Conservation (phyloP, 2,329 filamentous ascomycete genomes). For the Penicillium sp. region DNA sequence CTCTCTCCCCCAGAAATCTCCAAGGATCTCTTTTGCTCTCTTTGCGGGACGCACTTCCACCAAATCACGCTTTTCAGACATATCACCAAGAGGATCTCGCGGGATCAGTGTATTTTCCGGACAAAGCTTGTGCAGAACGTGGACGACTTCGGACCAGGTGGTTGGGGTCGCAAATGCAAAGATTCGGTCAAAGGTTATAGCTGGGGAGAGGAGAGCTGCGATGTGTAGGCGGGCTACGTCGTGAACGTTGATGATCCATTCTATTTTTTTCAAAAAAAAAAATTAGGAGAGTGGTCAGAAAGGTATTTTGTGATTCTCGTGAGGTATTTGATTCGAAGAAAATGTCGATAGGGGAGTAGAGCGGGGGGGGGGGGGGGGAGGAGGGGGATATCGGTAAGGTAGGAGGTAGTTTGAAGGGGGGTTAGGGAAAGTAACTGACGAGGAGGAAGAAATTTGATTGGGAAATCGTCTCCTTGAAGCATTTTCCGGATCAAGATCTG, state of each 20-base stretch:
- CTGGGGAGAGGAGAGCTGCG: constrained; percentile 4
- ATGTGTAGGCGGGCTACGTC: constrained; percentile 16
- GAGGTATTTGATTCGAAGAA: no score
- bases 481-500: background rate
- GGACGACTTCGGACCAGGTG: constrained; percentile 5
- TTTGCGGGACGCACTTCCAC: background rate
- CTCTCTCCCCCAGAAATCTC: no score
- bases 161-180: constrained; percentile 6
- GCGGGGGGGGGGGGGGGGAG: no score
- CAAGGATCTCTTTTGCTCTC: background rate
- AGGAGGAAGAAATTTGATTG: background rate
- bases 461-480: background rate
- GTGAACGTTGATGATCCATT: constrained; percentile 23
- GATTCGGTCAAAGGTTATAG: constrained; percentile 2
- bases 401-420: no score
- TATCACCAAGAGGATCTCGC: background rate
- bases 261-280: background rate
- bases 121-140: background rate
- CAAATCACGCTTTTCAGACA: background rate
- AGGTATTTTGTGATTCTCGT: no score
- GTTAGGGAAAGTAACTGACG: background rate
- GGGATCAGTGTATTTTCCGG: background rate
- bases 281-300: no score
- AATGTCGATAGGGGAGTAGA: no score
- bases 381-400: no score